A percentile compares a stretch with the other conserved stretches of the same genome.
These are phyloP conservation scores for Batkoa obscura DNA, from an alignment of 371 early-diverging fungal species.

Conservation along the genomic window DNA sequence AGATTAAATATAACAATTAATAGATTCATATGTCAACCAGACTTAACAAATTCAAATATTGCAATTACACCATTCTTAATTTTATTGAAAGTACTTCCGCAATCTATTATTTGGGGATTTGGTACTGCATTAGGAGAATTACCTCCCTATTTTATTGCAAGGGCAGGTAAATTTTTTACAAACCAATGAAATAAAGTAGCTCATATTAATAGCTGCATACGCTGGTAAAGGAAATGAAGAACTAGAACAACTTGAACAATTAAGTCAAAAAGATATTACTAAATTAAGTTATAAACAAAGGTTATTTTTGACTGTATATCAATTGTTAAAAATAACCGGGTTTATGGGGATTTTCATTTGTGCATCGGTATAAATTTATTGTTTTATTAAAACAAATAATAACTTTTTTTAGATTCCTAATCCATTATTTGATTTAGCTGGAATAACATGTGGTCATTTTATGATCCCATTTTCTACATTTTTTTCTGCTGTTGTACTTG, in stretches of 20 bases:
- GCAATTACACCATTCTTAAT: constrained; percentile 31
- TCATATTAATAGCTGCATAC: constrained; percentile 27
- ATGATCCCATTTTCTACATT: constrained; percentile 74
- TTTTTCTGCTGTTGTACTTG: constrained; percentile 81
- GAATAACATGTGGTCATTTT: constrained; percentile 82
- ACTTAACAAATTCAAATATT: constrained; percentile 6
- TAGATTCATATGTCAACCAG: constrained; percentile 13
- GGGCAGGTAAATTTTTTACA: constrained; percentile 34
- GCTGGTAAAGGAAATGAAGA: constrained; percentile 44
- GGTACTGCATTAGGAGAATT: constrained; percentile 88
- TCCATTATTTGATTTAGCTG: constrained; percentile 88
- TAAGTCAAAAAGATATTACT: constrained; percentile 21
- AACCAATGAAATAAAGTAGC: neutral
- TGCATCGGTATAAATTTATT: constrained; percentile 40
- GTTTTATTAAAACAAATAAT: neutral
- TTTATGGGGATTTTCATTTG: constrained; percentile 76
- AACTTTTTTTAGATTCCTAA: constrained; percentile 52
- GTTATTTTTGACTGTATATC: constrained; percentile 33
- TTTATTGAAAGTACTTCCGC: constrained; percentile 42
- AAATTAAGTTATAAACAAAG: constrained; percentile 30
- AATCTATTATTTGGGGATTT: constrained; percentile 72
- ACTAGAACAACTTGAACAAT: constrained; percentile 29
- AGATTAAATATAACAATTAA: neutral
- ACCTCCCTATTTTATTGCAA: constrained; percentile 85
- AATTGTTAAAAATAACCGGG: constrained; percentile 46